phyloP scores from a whole-genome alignment of 768 basidiomycete species.

The Termitomyces sp. region DNA sequence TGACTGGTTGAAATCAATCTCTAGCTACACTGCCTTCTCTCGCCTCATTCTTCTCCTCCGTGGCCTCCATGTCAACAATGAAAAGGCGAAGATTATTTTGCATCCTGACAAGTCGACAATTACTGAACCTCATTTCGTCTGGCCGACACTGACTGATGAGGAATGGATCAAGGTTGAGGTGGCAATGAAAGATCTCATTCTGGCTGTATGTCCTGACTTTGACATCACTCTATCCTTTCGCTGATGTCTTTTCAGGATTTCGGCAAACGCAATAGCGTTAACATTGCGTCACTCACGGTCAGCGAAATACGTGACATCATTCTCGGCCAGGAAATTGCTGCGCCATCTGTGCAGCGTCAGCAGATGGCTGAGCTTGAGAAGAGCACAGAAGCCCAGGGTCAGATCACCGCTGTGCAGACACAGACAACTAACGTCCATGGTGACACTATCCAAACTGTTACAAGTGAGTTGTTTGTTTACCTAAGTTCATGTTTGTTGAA shows the following conservation, averaged over 20 bases:
- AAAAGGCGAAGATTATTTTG: slow-evolving; percentile 97
- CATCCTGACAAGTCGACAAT: slow-evolving; percentile 97
- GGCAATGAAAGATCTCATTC: slow-evolving; percentile 95
- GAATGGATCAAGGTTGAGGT: slow-evolving; percentile 99
- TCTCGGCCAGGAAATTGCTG: slow-evolving; percentile 96
- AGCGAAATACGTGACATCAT: slow-evolving; percentile 98
- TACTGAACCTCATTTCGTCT: slow-evolving; percentile 96
- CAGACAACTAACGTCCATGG: slow-evolving; percentile 98
- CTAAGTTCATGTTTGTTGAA: slow-evolving; percentile 5
- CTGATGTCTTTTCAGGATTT: slow-evolving; percentile 60
- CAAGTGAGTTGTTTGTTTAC: slow-evolving; percentile 50
- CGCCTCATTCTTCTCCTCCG: slow-evolving; percentile 95
- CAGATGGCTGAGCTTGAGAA: slow-evolving; percentile 99
- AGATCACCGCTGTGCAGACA: slow-evolving; percentile 97
- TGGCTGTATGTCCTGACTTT: slow-evolving; percentile 47
- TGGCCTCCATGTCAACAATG: slow-evolving; percentile 97
- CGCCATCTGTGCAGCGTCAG: slow-evolving; percentile 92
- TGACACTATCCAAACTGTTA: slow-evolving; percentile 92
- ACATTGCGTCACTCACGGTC: slow-evolving; percentile 94
- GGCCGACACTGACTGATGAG: slow-evolving; percentile 89
- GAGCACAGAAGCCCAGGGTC: slow-evolving; percentile 87
- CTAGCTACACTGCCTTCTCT: slow-evolving; percentile 98
- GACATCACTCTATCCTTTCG: not conserved
- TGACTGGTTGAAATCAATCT: slow-evolving; percentile 99
- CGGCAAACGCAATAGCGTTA: slow-evolving; percentile 98